Base-by-base conservation (phyloP, 2,329 filamentous ascomycete species). In the Aotearoamyces nothofagi region DNA sequence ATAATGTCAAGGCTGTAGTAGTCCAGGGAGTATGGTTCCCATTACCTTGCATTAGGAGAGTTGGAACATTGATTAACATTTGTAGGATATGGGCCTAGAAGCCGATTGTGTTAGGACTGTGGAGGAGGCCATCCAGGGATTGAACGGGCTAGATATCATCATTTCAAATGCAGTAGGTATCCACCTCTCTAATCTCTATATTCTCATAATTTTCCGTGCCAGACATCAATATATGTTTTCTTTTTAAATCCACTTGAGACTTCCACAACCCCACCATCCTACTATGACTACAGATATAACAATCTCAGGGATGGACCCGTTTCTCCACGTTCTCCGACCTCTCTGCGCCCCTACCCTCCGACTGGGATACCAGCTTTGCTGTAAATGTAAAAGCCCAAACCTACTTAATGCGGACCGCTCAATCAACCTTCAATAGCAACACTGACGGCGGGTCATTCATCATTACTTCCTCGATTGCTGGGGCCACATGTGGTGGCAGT, bases 131-230 rank as follows among this genome's bases (percentile, higher is more conserved):
- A 60, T 69, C 34, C 52, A 61, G 29, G 49, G 54, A 13, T 50
- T 79, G 13, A 72, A 71, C 3, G 72, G 74, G 0, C 45, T 80
- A 16, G 74, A 79, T 50, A 56, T 78, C 31, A 57, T 78, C 14
- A 58, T 78, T 37, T 68, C 68, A 8, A 78, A 79, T 49, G 72
- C 73, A 11, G 66, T 71, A 43, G 26, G 59, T 49, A 9, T n/a
- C n/a, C n/a, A n/a, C n/a, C n/a, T n/a, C n/a, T n/a, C n/a, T n/a
- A n/a, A n/a, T n/a, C n/a, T n/a, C n/a, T n/a, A n/a, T n/a, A n/a
- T n/a, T n/a, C n/a, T n/a, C n/a, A n/a, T n/a, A n/a, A n/a, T n/a
- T n/a, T n/a, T n/a, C n/a, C n/a, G n/a, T n/a, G n/a, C n/a, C n/a
- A n/a, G n/a, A n/a, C n/a, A n/a, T n/a, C n/a, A n/a, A n/a, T n/a